phyloP scores from a whole-genome alignment of 192 early-diverging fungal genomes.

The Entomortierella lignicola region DNA sequence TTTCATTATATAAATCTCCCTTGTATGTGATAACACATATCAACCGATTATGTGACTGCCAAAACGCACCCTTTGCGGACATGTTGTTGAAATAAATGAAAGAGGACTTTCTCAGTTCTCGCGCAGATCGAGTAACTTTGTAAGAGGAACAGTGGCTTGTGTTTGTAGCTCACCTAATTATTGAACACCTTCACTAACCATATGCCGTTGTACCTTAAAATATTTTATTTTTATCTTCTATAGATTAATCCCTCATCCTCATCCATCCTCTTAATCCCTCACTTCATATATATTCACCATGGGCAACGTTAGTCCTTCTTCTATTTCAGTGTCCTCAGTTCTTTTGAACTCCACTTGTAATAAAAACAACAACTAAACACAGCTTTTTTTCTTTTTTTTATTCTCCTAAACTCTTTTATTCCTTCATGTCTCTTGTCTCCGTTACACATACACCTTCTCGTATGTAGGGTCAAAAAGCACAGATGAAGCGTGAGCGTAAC shows the following conservation, averaged over 20 bases:
- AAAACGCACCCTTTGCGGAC: conserved; percentile 51
- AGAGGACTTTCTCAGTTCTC: conserved; percentile 29
- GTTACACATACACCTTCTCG: not conserved
- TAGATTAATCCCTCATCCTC: not conserved
- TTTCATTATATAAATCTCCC: too few species aligned
- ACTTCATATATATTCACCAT: conserved; percentile 6
- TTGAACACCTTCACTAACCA: conserved; percentile 2
- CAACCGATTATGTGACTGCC: conserved; percentile 36
- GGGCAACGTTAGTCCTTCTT: conserved; percentile 33
- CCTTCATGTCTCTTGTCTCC: too few species aligned
- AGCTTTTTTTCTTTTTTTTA: not conserved
- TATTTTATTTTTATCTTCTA: not conserved
- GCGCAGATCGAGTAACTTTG: conserved; percentile 17
- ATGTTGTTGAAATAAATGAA: conserved; percentile 45
- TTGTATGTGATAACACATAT: too few species aligned
- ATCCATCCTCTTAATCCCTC: not conserved
- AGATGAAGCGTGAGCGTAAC: conserved; percentile 76
- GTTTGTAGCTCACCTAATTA: not conserved
- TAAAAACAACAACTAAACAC: not conserved
- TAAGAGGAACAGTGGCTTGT: conserved; percentile 16
- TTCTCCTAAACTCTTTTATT: too few species aligned
- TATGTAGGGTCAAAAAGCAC: conserved; percentile 70
- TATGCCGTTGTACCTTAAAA: too few species aligned
- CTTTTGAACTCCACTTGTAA: not conserved
- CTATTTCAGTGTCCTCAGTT: not conserved